Evolutionary conservation across 352 stramenopile species (phyloP).

Genomic region (Pythium grandisporangium): DNA sequence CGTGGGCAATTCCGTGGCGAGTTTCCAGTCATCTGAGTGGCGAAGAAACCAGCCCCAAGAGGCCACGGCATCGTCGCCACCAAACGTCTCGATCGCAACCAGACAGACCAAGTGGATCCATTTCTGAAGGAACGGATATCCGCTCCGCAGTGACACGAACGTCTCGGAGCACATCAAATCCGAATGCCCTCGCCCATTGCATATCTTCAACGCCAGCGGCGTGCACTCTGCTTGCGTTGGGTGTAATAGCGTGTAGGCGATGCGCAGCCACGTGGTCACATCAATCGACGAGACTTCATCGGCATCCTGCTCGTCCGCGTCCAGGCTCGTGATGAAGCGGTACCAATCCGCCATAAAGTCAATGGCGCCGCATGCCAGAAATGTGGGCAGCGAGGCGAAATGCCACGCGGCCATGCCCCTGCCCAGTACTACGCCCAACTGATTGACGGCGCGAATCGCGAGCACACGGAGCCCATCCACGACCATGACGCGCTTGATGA

Average conservation of each 20-base stretch:
- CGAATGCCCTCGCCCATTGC: slow-evolving; percentile 9
- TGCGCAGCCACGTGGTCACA: slow-evolving; percentile 14
- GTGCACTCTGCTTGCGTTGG: slow-evolving; percentile 17
- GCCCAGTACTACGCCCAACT: no score
- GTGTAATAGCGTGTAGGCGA: slow-evolving; percentile 12
- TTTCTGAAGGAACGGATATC: slow-evolving; percentile 49
- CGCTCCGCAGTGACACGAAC: slow-evolving; percentile 24
- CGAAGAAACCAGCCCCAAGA: background rate
- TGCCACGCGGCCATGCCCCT: slow-evolving; percentile 11
- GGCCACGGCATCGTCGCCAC: background rate
- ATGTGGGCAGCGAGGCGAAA: slow-evolving; percentile 22
- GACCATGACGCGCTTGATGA: background rate
- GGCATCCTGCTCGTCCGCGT: background rate
- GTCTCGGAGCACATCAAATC: slow-evolving; percentile 13
- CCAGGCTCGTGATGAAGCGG: slow-evolving; percentile 4
- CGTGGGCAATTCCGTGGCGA: slow-evolving; percentile 8
- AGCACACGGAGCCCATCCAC: slow-evolving; percentile 9
- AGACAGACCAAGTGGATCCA: slow-evolving; percentile 37
- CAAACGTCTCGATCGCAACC: slow-evolving; percentile 2
- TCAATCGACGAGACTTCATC: background rate
- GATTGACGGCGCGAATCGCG: slow-evolving; percentile 11
- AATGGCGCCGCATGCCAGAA: slow-evolving; percentile 31
- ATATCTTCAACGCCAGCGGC: slow-evolving; percentile 13
- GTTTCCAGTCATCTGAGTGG: background rate
- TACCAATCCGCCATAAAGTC: slow-evolving; percentile 22